Base-by-base conservation (phyloP, 164 flowering plant species). In the Dillenia suffruticosa region DNA sequence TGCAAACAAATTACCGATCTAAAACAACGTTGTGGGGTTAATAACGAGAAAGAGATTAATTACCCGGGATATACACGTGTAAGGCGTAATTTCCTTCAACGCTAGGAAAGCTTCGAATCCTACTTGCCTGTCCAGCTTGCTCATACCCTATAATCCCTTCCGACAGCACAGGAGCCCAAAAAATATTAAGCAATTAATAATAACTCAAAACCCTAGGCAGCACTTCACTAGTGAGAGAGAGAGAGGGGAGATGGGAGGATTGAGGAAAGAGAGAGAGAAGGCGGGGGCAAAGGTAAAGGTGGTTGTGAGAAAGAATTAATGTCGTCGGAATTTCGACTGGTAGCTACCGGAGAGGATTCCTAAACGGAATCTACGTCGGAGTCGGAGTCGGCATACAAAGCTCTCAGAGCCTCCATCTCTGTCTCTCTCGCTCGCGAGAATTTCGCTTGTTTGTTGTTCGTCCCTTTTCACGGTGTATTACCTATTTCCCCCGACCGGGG, bases 41-140 rank as follows among this genome's bases (percentile, higher is more conserved):
- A 56, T 24, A 60, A 51, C 44, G 14, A 19, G 10, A 59, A 10
- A 40, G 43, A 49, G 49, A 16, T 5, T 26, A 56, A 9, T 43
- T 56, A 90, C 97, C 97, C 74, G 97, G 97, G 55, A 94, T 94
- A 71, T 71, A 90, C 12, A 91, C 88, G 71, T 94, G 95, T 15
- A 91, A 62, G 19, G 97, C 95, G 55, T 79, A 94, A 74, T 94
- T 94, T 12, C 98, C 98, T 54, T 91, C 85, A 40, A 87, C 86
- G 17, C 89, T 96, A 26, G 91, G 87, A 68, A 92, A 92, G 78
- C 73, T 84, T 70, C 98, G 77, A 44, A 86, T 75, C 59, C 96
- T 76, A 77, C 62, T 78, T 19, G 84, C 67, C 62, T 76, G 76
- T 54, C 67, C 77, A 43, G n/a, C 60, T 63, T 65, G 71, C 50